Evolutionary conservation across 768 basidiomycete species (phyloP).

Genomic region (Kwoniella europaea): DNA sequence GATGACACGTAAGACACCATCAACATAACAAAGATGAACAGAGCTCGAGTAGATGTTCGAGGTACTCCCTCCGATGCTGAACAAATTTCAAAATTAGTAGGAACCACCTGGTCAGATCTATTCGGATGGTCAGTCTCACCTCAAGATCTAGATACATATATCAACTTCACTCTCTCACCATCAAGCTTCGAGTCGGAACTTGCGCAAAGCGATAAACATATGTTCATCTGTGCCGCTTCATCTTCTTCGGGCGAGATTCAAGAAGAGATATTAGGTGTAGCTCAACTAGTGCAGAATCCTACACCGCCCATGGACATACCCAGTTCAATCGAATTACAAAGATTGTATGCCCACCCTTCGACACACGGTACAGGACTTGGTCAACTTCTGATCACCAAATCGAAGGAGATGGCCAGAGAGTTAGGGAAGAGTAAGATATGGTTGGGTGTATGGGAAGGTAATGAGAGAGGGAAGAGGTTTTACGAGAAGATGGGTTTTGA

Average conservation of each 20-base stretch:
- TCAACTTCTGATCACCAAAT: background rate
- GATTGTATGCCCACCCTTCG: constrained; percentile 16
- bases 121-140: constrained; percentile 40
- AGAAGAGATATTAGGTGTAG: constrained; percentile 22
- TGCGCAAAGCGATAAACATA: constrained; percentile 13
- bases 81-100: constrained; percentile 23
- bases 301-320: constrained; percentile 2
- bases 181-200: constrained; percentile 8
- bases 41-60: no score
- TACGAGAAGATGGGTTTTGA: constrained; percentile 31
- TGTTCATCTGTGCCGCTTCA: background rate
- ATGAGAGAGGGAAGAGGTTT: constrained; percentile 22
- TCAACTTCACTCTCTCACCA: constrained; percentile 28
- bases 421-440: constrained; percentile 19
- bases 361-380: constrained; percentile 22
- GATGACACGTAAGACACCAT: background rate
- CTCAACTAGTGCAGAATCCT: constrained; percentile 14
- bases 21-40: background rate
- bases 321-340: constrained; percentile 14
- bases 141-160: constrained; percentile 34
- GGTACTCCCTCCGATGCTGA: constrained; percentile 15
- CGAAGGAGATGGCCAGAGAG: constrained; percentile 9
- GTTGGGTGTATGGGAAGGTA: constrained; percentile 33
- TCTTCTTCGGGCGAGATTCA: background rate
- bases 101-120: constrained; percentile 38